These are phyloP conservation scores for Talinum fruticosum DNA, from an alignment of 148 eudicot species.

Conservation along the genomic window DNA sequence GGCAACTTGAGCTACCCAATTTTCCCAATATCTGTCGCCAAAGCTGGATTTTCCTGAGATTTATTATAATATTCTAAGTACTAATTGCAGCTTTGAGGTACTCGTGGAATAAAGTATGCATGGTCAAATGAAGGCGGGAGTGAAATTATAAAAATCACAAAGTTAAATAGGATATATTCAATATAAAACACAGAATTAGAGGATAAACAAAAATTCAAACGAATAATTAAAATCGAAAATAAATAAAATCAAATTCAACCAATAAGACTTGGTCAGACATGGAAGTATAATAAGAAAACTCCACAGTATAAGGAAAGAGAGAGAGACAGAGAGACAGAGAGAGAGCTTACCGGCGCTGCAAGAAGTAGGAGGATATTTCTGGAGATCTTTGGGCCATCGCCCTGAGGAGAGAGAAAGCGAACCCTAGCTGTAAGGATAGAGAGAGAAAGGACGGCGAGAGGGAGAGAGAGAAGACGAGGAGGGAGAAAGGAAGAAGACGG, in stretches of 20 bases:
- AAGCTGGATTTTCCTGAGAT: background rate
- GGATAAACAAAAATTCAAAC: background rate
- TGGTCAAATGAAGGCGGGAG: background rate
- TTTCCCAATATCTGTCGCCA: background rate
- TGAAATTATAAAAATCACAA: background rate
- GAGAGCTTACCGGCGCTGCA: constrained; percentile 59
- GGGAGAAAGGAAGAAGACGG: background rate
- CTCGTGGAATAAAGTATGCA: background rate
- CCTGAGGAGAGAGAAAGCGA: too few species aligned
- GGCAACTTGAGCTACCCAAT: background rate
- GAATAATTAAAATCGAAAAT: background rate
- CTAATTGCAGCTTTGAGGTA: background rate
- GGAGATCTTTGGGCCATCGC: constrained; percentile 82
- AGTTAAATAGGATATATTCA: too few species aligned
- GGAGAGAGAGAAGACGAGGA: background rate
- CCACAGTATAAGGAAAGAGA: too few species aligned
- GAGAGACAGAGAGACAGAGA: background rate
- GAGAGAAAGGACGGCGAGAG: background rate
- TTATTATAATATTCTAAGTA: background rate
- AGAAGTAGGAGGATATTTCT: constrained; percentile 74
- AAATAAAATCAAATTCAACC: background rate
- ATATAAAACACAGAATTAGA: background rate
- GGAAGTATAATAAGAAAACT: background rate
- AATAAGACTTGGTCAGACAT: background rate
- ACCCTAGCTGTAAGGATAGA: too few species aligned